Evolutionary conservation across 352 stramenopile genomes (phyloP), one percentile per base, ranked within the genome.

Genomic region (Pythium coloratum): DNA sequence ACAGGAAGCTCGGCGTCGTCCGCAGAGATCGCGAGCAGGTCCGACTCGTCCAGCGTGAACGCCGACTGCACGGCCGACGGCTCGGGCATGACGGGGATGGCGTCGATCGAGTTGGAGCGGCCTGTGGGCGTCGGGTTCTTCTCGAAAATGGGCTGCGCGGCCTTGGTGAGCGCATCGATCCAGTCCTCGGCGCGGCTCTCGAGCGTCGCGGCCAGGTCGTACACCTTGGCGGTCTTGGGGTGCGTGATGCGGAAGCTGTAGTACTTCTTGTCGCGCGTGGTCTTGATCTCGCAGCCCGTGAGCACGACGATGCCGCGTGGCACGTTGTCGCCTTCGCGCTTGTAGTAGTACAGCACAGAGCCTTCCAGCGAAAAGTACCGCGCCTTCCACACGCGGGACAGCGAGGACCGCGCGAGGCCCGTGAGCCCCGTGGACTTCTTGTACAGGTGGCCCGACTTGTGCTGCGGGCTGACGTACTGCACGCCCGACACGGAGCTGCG

Each of bases 181-280:
- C 84, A 92, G 64, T 88, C 76, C 30, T 89, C 72, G 0, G 76
- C 81, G 69, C 73, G 72, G 58, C 76, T 80, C 51, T 80, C 63
- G 44, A 89, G 67, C 42, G 80, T 89, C 8, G 82, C 74, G 6
- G 82, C 82, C 49, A 90, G 69, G 70, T 90, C 78, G 70, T 90
- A 88, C 12, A 85, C 76, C 55, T 83, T 84, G 59, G 76, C 83
- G n/a, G 79, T 88, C 67, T 84, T 81, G 12, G 82, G 78, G 63
- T 92, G 84, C 59, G 82, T 81, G 63, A 91, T 87, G 66, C 77
- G 79, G 71, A 92, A 91, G 67, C 79, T 89, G 71, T 89, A 90
- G 72, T 82, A 78, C 55, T 86, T 87, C 64, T 88, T 88, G 68
- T 91, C 72, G 28, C 77, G 73, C n/a, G 79, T 91, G 18, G 64